phyloP scores from a whole-genome alignment of 2,329 filamentous ascomycete species.

The Beauveria asiatica region DNA sequence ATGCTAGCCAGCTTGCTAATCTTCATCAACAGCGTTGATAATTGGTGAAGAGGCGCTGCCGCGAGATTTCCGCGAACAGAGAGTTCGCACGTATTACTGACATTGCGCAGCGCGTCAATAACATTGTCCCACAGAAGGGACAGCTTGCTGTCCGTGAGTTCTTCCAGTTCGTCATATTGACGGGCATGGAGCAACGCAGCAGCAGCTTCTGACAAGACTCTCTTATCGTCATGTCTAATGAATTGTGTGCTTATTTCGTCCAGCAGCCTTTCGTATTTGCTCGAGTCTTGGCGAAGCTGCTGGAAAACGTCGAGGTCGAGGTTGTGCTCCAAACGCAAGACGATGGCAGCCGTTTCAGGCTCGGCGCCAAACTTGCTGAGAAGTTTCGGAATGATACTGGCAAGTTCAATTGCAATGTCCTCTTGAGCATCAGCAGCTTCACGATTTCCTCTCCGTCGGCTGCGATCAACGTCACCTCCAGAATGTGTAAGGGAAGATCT shows the following conservation, averaged over 20 bases:
- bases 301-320: slow-evolving; percentile 83
- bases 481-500: slow-evolving; percentile 59
- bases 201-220: slow-evolving; percentile 76
- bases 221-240: slow-evolving; percentile 79
- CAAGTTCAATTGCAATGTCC: slow-evolving; percentile 68
- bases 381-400: slow-evolving; percentile 70
- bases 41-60: slow-evolving; percentile 54
- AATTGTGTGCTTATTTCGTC: slow-evolving; percentile 95
- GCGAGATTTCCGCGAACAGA: slow-evolving; percentile 60
- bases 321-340: slow-evolving; percentile 76
- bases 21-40: slow-evolving; percentile 68
- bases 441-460: slow-evolving; percentile 47
- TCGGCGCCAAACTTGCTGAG: slow-evolving; percentile 91
- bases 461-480: slow-evolving; percentile 55
- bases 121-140: slow-evolving; percentile 80
- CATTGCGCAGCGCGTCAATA: slow-evolving; percentile 61
- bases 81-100: slow-evolving; percentile 65
- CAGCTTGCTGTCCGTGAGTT: slow-evolving; percentile 73
- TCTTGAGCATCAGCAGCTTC: slow-evolving; percentile 67
- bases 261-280: slow-evolving; percentile 69
- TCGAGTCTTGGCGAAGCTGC: slow-evolving; percentile 77
- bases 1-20: slow-evolving; percentile 74
- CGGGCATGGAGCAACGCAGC: slow-evolving; percentile 76
- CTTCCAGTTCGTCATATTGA: slow-evolving; percentile 79
- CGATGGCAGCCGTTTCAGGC: slow-evolving; percentile 75